These are phyloP conservation scores for Mytilinidion resinicola DNA, from an alignment of 495 filamentous ascomycete species.

Conservation along the genomic window DNA sequence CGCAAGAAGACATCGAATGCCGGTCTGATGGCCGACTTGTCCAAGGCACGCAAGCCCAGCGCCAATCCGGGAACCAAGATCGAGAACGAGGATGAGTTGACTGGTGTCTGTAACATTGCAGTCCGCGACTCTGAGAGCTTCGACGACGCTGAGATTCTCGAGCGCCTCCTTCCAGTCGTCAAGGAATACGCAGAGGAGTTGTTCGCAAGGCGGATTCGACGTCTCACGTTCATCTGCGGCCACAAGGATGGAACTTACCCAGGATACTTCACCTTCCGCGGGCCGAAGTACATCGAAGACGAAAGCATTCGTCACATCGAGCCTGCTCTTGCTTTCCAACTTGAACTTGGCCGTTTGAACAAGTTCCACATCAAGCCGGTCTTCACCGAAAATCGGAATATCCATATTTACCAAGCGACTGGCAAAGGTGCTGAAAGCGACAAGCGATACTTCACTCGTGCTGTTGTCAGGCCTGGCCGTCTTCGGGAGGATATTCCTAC, in stretches of 20 bases:
- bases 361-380: slow-evolving; percentile 98
- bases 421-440: slow-evolving; percentile 91
- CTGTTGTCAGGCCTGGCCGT: slow-evolving; percentile 84
- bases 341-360: slow-evolving; percentile 84
- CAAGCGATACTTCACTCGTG: slow-evolving; percentile 96
- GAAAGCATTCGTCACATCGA: slow-evolving; percentile 94
- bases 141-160: slow-evolving; percentile 74
- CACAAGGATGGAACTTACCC: slow-evolving; percentile 92
- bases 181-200: slow-evolving; percentile 81
- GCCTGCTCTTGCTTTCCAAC: slow-evolving; percentile 94
- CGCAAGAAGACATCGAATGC: slow-evolving; percentile 42
- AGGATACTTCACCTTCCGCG: slow-evolving; percentile 96
- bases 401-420: slow-evolving; percentile 94
- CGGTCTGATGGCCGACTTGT: slow-evolving; percentile 65
- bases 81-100: slow-evolving; percentile 66
- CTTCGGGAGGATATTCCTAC: slow-evolving; percentile 95
- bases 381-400: slow-evolving; percentile 98
- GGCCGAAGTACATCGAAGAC: slow-evolving; percentile 82
- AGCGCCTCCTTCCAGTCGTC: slow-evolving; percentile 65
- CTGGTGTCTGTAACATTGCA: slow-evolving; percentile 85
- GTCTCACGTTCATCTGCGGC: slow-evolving; percentile 93
- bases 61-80: slow-evolving; percentile 37
- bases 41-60: slow-evolving; percentile 61
- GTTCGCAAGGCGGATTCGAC: slow-evolving; percentile 69
- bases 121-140: slow-evolving; percentile 82